Conservation (phyloP, 1,284 basidiomycete genomes). For the Leccinum pseudoinsigne region DNA sequence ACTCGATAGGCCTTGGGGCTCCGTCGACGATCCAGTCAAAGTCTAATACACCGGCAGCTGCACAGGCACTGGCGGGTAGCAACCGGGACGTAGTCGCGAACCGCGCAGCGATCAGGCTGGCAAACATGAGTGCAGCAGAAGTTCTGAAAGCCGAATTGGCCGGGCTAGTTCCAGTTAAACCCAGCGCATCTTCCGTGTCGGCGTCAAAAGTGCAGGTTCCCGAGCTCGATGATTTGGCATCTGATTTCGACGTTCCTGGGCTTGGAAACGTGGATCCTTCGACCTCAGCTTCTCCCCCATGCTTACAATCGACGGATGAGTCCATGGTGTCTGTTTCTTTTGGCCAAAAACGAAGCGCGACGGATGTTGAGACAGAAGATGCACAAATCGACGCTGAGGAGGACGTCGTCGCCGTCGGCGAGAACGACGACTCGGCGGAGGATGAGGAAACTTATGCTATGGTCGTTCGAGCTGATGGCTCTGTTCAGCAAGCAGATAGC, state of each 20-base stretch:
- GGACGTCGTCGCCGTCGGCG: constrained; percentile 44
- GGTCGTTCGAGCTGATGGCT: constrained; percentile 84
- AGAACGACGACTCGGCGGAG: constrained; percentile 47
- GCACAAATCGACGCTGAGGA: constrained; percentile 41
- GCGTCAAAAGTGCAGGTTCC: constrained; percentile 19
- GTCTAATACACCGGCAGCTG: constrained; percentile 55
- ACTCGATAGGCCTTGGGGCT: constrained; percentile 72
- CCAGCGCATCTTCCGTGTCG: constrained; percentile 31
- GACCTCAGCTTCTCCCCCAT: constrained; percentile 12
- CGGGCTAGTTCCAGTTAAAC: constrained; percentile 62
- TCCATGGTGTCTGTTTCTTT: constrained; percentile 20
- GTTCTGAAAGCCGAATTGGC: constrained; percentile 90
- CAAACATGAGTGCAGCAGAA: constrained; percentile 95
- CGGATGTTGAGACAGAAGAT: constrained; percentile 60
- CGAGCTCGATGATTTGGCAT: constrained; percentile 34
- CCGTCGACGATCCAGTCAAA: constrained; percentile 55
- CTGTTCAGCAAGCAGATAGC: constrained; percentile 90
- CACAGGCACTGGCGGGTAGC: constrained; percentile 71
- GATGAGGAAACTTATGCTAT: constrained; percentile 47
- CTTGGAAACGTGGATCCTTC: constrained; percentile 31
- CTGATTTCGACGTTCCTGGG: constrained; percentile 39
- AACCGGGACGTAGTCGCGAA: constrained; percentile 89
- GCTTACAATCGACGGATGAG: constrained; percentile 26
- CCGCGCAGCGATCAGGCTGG: constrained; percentile 87
- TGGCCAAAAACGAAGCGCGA: constrained; percentile 71